Evolutionary conservation across 352 stramenopile genomes (phyloP), one percentile per base, ranked within the genome.

Genomic region (Globisporangium spiculum): DNA sequence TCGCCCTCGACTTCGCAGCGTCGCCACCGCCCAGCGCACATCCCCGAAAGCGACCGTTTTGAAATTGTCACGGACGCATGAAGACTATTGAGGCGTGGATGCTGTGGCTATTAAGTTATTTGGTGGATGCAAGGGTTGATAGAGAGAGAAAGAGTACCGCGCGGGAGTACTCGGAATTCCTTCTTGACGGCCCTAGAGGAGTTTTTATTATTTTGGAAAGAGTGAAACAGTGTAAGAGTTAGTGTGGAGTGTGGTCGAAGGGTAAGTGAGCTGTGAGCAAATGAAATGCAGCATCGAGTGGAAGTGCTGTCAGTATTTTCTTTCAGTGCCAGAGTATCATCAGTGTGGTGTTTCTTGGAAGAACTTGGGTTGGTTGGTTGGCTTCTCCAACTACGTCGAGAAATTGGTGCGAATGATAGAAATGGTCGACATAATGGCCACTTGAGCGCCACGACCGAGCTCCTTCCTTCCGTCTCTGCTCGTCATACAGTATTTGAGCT

Each of bases 31-130:
- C 27, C n/a, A n/a, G 26, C 38, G 30, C 18, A 44, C 18, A 60
- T 60, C 8, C 55, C 55, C 18, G 55, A 60, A 16, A 60, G 27
- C 55, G 55, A 60, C 27, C 55, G 55, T 30, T 60, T 60, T 22
- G 55, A 60, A 22, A 36, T 60, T 30, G 55, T 60, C 55, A 52
- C 18, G 44, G 44, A 52, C 44, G 55, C 30, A 3, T 60, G 27
- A 22, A 24, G 55, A 20, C 2, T 12, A 20, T 14, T 2, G 18
- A 2, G 16, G 6, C 5, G 2, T 52, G 44, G 44, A 52, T 6
- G 18, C 18, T 22, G 5, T 4, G 8, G 27, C 26, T 10, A 44
- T n/a, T 60, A 60, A 60, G 55, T 60, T 60, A 60, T 60, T 27
- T 6, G 54, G 26, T 8, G 26, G 54, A 44, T 18, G 16, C 6